A percentile compares a stretch with the other conserved stretches of the same genome.
Conservation (phyloP, 1,284 basidiomycete species). For the Cryptococcus amylolentus region DNA sequence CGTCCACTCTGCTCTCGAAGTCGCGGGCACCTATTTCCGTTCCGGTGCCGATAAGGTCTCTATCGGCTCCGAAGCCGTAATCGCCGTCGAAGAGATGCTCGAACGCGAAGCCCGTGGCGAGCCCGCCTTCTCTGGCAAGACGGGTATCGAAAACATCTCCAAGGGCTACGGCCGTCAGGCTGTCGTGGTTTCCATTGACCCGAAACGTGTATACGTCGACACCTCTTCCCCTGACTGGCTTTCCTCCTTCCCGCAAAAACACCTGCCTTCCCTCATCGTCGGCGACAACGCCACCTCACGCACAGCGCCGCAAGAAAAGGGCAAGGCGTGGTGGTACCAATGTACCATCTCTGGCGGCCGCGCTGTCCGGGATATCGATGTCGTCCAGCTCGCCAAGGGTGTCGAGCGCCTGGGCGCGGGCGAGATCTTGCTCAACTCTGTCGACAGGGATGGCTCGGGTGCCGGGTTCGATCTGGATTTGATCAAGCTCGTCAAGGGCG, state of each 20-base stretch:
- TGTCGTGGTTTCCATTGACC: constrained; percentile 97
- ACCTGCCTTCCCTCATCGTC: constrained; percentile 41
- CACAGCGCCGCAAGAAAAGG: constrained; percentile 58
- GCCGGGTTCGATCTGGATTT: constrained; percentile 88
- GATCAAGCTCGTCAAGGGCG: constrained; percentile 68
- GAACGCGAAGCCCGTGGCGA: constrained; percentile 53
- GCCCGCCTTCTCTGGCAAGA: constrained; percentile 54
- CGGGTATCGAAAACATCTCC: constrained; percentile 91
- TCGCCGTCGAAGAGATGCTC: constrained; percentile 81
- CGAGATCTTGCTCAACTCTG: constrained; percentile 92
- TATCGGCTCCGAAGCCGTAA: constrained; percentile 92
- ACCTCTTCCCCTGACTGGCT: constrained; percentile 59
- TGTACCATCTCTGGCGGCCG: constrained; percentile 95
- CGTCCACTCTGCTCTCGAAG: constrained; percentile 77
- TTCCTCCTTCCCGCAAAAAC: constrained; percentile 54
- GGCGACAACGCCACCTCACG: constrained; percentile 54
- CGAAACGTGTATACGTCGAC: constrained; percentile 80
- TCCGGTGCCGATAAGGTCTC: constrained; percentile 93
- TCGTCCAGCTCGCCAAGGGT: constrained; percentile 83
- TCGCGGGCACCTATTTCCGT: constrained; percentile 93
- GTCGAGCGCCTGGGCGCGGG: constrained; percentile 89
- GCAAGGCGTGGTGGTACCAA: constrained; percentile 96
- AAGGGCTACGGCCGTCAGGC: constrained; percentile 91
- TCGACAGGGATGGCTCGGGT: constrained; percentile 93
- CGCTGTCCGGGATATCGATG: constrained; percentile 82